phyloP scores from a whole-genome alignment of 441 rosid species.

The Euphorbia schlechtendalii region DNA sequence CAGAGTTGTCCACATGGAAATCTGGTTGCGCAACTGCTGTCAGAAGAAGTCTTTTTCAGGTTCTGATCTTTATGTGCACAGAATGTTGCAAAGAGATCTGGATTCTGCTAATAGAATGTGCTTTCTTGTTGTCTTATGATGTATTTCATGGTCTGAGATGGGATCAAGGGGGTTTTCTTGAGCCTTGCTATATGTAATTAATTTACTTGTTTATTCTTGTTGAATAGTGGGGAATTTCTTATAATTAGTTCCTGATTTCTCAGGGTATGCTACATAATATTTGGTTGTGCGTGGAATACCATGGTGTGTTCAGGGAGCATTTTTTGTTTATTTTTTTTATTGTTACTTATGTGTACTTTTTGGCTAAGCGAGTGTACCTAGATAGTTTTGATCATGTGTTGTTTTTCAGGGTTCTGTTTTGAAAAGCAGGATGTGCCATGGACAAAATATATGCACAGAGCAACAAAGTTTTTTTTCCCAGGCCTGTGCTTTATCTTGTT shows the following conservation, averaged over 20 bases:
- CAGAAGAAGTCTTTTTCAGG: no score
- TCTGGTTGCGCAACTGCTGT: no score
- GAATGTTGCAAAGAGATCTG: neutral
- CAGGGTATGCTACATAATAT: neutral
- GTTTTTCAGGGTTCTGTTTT: conserved; percentile 3
- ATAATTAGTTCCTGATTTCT: neutral
- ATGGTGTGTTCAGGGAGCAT: neutral
- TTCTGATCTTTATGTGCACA: neutral
- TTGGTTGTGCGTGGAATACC: neutral
- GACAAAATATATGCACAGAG: no score
- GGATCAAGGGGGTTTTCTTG: neutral
- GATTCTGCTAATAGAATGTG: neutral
- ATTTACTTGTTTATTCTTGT: neutral
- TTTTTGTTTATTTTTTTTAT: neutral
- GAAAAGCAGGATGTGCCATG: neutral
- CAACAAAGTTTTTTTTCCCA: no score
- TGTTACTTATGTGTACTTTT: neutral
- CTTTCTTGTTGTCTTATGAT: neutral
- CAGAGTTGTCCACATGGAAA: no score
- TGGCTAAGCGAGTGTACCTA: neutral
- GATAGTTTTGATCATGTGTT: neutral
- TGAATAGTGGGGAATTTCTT: neutral
- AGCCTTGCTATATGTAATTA: neutral
- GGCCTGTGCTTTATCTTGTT: no score
- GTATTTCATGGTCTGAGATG: neutral